Evolutionary conservation across 345 rosid species (phyloP).

Genomic region (Zanthoxylum bungeanum): DNA sequence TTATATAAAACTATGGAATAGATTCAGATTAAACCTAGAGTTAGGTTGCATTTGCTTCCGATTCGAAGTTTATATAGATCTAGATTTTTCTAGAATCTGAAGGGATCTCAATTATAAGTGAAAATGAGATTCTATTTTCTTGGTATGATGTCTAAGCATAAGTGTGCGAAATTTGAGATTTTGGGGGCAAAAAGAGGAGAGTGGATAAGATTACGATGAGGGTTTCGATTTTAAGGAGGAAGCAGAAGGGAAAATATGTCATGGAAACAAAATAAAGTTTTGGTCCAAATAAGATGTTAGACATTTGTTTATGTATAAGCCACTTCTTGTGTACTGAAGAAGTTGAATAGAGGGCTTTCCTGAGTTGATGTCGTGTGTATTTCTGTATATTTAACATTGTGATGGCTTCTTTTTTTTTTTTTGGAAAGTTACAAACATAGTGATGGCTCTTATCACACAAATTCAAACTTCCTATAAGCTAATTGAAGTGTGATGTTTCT

Average conservation of each 20-base stretch:
- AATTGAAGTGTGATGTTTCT: background rate
- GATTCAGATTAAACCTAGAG: background rate
- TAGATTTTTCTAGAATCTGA: background rate
- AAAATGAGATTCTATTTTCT: background rate
- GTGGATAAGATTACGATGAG: background rate
- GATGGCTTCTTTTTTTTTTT: no score
- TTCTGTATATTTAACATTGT: background rate
- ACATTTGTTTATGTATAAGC: background rate
- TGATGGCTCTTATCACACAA: no score
- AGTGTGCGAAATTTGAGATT: background rate
- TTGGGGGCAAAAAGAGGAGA: background rate
- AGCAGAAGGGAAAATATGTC: background rate
- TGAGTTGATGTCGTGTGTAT: background rate
- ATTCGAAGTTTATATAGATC: background rate
- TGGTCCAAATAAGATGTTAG: background rate
- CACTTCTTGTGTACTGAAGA: background rate
- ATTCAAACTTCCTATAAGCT: background rate
- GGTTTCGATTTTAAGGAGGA: background rate
- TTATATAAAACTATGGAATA: background rate
- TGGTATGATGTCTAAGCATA: background rate
- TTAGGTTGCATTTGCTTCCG: background rate
- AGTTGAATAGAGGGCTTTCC: background rate
- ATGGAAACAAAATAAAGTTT: background rate
- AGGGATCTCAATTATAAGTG: background rate
- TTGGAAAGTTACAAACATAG: no score